Base-by-base conservation (phyloP, 768 basidiomycete species). In the Suillus luteus region DNA sequence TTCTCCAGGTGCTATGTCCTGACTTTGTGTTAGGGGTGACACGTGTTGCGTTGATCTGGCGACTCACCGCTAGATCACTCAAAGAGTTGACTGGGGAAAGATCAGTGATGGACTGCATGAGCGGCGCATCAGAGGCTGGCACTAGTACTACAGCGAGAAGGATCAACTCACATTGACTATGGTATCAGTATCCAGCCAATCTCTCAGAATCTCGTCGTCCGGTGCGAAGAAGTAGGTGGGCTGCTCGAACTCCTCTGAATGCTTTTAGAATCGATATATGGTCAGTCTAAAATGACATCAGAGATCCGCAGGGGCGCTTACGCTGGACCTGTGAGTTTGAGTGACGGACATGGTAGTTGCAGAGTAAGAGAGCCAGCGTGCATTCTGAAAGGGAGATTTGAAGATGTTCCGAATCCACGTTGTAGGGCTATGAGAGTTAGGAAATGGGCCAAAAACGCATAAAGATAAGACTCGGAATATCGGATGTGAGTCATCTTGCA, bases 1-100 rank as follows among this genome's bases (percentile, higher is more conserved):
- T 31, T 75, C 64, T 59, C 74, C 74, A 19, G 71, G 71, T 38
- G 71, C 69, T 65, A 66, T 64, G 61, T 74, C 70, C 75, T 76
- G 70, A 22, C 48, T 64, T 48, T 59, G 67, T 64, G 65, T 76
- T 54, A 72, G 74, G 63, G 63, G 46, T 2, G 61, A 59, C 44
- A 48, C 55, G 66, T 55, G 71, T 59, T 54, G 64, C 68, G 65
- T 69, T 46, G 68, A 55, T 41, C 61, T 51, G 44, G 59, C 55
- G 48, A 69, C 75, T 75, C 73, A 75, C 72, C 19, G 67, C 59
- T 59, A 75, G 71, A 62, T 75, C 75, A 62, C 46, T 61, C 48
- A 72, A 61, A 40, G 72, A 61, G 22, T 54, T 61, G 49, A 63
- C 66, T 9, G 72, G 72, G 27, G 72, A 73, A n/a, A 65, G 64